Base-by-base conservation (phyloP, 768 basidiomycete species). In the Termitomyces titanicus region DNA sequence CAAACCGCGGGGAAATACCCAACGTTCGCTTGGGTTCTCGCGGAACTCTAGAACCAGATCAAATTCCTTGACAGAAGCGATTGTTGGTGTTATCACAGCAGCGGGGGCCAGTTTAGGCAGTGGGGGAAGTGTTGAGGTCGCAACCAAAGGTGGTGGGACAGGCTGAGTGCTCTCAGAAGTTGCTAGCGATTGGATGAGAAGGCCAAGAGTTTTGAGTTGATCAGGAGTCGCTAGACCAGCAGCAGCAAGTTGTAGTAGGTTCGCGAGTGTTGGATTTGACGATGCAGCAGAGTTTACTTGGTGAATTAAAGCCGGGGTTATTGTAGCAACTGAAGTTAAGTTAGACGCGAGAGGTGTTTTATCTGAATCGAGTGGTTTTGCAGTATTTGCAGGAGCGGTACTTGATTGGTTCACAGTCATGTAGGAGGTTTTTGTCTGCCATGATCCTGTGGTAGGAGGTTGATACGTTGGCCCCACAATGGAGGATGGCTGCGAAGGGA, bases 11-110 rank as follows among this genome's bases (percentile, higher is more conserved):
- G 89, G 88, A 51, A 92, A 73, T 6, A 87, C 61, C 81, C 82
- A 86, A n/a, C 84, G 79, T 45, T 89, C 86, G 40, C 73, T 72
- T 3, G 81, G 74, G 5, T 72, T 70, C 62, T 91, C 89, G 47
- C 76, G 71, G 59, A 89, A 91, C 63, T 89, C 87, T 49, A 92
- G 63, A 22, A 91, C 81, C 1, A 92, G 64, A 64, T 92, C 89
- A 62, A 84, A 88, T n/a, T 81, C 79, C 63, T 79, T 84, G 33
- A 76, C 64, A 17, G 79, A 64, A 40, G 62, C 55, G 39, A 67
- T 56, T 34, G 58, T 17, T 13, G 51, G 31, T 13, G 64, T 25
- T 38, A 53, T 31, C 31, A 44, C 43, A 49, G 59, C 29, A 9
- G 56, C 46, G 33, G 56, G 47, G 3, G 61, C 45, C 11, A 24